Evolutionary conservation across 495 filamentous ascomycete genomes (phyloP), one percentile per base, ranked within the genome.

Genomic region (Neurospora sp.): DNA sequence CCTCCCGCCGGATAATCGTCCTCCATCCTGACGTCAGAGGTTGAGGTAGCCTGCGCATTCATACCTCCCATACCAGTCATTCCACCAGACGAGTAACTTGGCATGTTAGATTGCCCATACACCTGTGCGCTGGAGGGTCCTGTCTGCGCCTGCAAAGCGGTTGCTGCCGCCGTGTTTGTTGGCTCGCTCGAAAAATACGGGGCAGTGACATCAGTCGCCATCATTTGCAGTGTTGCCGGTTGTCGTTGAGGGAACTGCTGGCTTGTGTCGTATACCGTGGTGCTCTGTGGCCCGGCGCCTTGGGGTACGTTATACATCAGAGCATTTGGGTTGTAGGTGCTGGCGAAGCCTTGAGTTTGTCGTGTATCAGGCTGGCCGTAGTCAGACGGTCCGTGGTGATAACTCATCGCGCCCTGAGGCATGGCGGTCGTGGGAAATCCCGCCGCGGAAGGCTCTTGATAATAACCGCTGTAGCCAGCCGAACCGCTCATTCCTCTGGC

Each of bases 281-380:
- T 89, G 72, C 44, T 76, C 72, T 81, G 80, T 81, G 89, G 84
- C 77, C 90, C 83, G 77, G 85, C 85, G 77, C 90, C 87, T 83
- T 92, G 90, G 81, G 87, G 85, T 73, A 94, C 89, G 83, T 90
- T 90, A 84, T 97, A 97, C 84, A 96, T 90, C 81, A 96, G 88
- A 70, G 88, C 87, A 59, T 80, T 75, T 72, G 90, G 84, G 69
- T 84, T 85, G 79, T 88, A 89, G 74, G 83, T 76, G 78, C 81
- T 73, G 59, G 81, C 82, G 72, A 84, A 85, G 75, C 82, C 78
- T 74, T 85, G 86, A 74, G 82, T 73, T 73, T 85, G 85, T 74
- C 87, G 82, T 75, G 83, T 82, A 70, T 90, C 86, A 35, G 79
- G 31, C 73, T 86, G 83, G 18, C 82, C 80, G 74, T 88, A 90